phyloP scores from a whole-genome alignment of 116 monocot genomes.

The Papilionanthe hybrid region DNA sequence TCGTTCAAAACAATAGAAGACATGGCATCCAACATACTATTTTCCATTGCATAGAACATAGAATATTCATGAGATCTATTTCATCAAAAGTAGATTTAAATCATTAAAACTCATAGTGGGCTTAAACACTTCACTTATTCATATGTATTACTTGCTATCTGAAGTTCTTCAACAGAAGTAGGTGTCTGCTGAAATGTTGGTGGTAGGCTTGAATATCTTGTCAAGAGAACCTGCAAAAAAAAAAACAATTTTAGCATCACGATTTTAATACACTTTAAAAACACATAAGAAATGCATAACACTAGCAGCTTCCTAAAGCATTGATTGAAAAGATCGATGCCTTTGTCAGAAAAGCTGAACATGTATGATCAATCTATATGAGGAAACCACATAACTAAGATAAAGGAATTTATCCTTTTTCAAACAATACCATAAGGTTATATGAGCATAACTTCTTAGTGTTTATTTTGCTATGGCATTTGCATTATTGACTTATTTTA shows the following conservation, averaged over 20 bases:
- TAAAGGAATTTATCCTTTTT: too few species aligned
- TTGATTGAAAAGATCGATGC: neutral
- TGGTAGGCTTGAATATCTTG: slow-evolving; percentile 81
- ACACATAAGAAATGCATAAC: neutral
- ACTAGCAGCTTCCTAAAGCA: neutral
- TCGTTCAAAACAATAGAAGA: neutral
- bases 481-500: too few species aligned
- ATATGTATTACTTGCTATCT: slow-evolving; percentile 61
- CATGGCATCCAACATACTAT: neutral
- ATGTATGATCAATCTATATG: too few species aligned
- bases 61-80: neutral
- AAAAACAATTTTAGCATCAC: neutral
- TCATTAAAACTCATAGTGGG: too few species aligned
- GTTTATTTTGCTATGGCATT: too few species aligned
- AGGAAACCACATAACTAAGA: too few species aligned
- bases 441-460: too few species aligned
- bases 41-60: neutral
- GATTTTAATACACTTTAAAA: neutral
- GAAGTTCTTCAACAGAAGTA: slow-evolving; percentile 66
- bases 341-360: neutral
- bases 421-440: too few species aligned
- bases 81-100: too few species aligned
- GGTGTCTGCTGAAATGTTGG: slow-evolving; percentile 75
- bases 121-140: neutral
- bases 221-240: slow-evolving; percentile 57